phyloP scores from a whole-genome alignment of 176 grass and related monocot species.

The Bromus sterilis region DNA sequence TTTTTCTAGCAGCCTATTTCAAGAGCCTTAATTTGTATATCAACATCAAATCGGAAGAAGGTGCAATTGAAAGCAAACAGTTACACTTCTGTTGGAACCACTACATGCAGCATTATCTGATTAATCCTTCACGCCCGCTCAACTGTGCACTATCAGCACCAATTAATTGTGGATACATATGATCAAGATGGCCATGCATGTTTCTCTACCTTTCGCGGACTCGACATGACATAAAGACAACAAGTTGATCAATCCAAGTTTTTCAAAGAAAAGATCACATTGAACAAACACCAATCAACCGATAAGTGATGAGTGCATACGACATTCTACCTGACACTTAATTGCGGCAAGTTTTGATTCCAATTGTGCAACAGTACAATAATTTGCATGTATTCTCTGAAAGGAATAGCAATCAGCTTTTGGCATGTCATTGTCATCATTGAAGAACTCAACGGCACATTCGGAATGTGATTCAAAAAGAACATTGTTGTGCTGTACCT shows the following conservation, averaged over 20 bases:
- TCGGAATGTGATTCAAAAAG: neutral
- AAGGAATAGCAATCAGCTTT: neutral
- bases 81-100: neutral
- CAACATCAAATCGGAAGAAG: neutral
- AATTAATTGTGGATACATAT: neutral
- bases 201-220: neutral
- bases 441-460: neutral
- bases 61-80: neutral
- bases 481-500: neutral
- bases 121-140: neutral
- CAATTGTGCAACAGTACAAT: neutral
- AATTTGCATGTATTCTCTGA: neutral
- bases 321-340: conserved; percentile 28
- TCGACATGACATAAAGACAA: neutral
- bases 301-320: neutral
- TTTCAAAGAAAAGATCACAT: neutral
- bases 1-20: too few relatives aligned
- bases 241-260: neutral
- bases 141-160: neutral
- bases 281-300: neutral
- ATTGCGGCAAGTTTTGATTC: conserved; percentile 1
- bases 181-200: neutral
- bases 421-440: neutral
- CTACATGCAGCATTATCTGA: neutral
- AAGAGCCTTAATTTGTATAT: neutral